These are phyloP conservation scores for Castanea sativa DNA, from an alignment of 306 rosid species.

Conservation along the genomic window DNA sequence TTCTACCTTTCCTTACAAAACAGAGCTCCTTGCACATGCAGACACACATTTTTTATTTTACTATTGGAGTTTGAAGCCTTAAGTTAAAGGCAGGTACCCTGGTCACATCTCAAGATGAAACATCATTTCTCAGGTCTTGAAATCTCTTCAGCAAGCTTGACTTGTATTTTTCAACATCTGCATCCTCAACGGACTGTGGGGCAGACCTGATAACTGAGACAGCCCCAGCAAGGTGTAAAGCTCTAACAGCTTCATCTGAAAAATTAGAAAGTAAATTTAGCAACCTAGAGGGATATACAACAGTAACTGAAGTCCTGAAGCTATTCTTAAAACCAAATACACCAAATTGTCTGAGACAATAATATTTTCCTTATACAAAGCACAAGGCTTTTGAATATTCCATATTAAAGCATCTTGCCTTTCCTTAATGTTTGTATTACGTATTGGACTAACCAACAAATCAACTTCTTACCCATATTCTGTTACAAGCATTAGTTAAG, in stretches of 20 bases:
- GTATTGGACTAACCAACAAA: neutral
- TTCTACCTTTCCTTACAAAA: neutral
- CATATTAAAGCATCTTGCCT: neutral
- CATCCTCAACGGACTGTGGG: conserved; percentile 61
- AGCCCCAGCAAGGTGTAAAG: conserved; percentile 77
- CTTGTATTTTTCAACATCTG: conserved; percentile 59
- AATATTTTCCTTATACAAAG: neutral
- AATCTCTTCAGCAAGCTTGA: conserved; percentile 69
- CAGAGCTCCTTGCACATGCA: neutral
- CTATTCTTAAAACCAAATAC: neutral
- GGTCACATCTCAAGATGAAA: conserved; percentile 32
- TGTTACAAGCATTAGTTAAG: neutral
- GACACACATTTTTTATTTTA: neutral
- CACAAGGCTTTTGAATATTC: neutral
- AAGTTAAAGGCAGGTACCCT: conserved; percentile 3
- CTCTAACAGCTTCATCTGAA: conserved; percentile 70
- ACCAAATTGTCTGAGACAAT: neutral
- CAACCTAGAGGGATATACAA: neutral
- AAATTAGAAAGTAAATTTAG: conserved; percentile 2
- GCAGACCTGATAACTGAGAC: conserved; percentile 53
- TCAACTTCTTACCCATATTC: neutral
- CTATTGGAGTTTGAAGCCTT: neutral
- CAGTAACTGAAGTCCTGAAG: neutral
- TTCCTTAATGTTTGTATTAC: neutral
- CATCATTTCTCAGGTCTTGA: conserved; percentile 62